Evolutionary conservation across 208 protist species (phyloP), one percentile per base, ranked within the genome.

Genomic region (Phytomonas serpens): DNA sequence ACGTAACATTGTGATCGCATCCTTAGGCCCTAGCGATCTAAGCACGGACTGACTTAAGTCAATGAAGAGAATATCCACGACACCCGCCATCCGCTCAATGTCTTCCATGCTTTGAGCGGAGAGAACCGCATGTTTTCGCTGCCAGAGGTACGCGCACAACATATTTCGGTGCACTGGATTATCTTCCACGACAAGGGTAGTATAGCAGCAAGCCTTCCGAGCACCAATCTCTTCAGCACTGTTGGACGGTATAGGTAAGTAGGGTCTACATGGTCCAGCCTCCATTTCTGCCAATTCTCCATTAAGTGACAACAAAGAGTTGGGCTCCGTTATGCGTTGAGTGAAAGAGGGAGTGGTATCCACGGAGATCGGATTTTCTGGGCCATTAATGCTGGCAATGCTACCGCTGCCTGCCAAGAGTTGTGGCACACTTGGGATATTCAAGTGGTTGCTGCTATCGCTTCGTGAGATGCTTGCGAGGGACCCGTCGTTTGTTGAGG

Each of bases 31-130:
- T 14, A 82, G 61, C 7, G 79, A 79, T 51, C 36, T 74, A 67
- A 93, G 78, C 63, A 89, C 84, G 64, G 80, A 90, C 79, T 97
- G 89, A 66, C 89, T 81, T 0, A 87, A 79, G 77, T 95, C 88
- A 40, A 95, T 90, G 64, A 97, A 81, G 40, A 97, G 79, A 68
- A 97, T 93, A 72, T 97, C 88, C 0, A 78, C 83, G n/a, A 92
- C 82, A 6, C 84, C 80, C 61, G 82, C 68, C 6, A 97, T 77
- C 19, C 84, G 83, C 36, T 88, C 72, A 66, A 95, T 82, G 67
- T 95, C 92, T 13, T 80, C 78, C 27, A 91, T 68, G 63, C 69
- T 84, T 77, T 86, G 85, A 19, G 89, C 89, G 2, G 90, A 82
- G 30, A 94, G 82, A 30, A 97, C 92, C 32, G 92, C 90, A 77